Evolutionary conservation across 2,329 filamentous ascomycete genomes (phyloP).

Genomic region (Bipolaris zeicola): DNA sequence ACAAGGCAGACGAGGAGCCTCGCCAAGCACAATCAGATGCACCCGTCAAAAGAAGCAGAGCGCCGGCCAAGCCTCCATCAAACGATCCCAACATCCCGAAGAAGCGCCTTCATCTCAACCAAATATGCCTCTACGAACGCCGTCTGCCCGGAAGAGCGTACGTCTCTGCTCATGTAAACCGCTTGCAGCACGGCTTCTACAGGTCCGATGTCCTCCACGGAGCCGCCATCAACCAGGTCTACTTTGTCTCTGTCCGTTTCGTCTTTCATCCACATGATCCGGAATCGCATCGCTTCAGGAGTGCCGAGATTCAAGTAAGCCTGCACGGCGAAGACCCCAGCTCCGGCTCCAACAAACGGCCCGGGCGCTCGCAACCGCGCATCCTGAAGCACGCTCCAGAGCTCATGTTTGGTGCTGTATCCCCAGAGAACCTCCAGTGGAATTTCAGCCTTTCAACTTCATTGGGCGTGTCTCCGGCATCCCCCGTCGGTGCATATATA

Average conservation of each 20-base stretch:
- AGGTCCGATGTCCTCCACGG: constrained; percentile 52
- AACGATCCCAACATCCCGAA: constrained; percentile 35
- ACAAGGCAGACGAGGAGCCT: constrained; percentile 1
- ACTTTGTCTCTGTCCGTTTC: constrained; percentile 57
- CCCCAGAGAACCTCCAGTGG: constrained; percentile 56
- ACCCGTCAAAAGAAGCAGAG: constrained; percentile 15
- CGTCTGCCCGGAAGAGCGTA: constrained; percentile 55
- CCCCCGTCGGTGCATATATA: constrained; percentile 50
- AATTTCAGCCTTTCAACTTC: constrained; percentile 55
- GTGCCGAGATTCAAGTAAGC: constrained; percentile 52
- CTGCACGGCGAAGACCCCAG: constrained; percentile 35
- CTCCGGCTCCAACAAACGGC: constrained; percentile 9
- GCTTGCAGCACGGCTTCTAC: constrained; percentile 58
- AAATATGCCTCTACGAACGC: constrained; percentile 57
- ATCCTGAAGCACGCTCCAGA: constrained; percentile 59
- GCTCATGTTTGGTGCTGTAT: constrained; percentile 55
- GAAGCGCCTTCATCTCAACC: constrained; percentile 36
- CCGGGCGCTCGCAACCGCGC: constrained; percentile 41
- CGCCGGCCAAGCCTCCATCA: constrained; percentile 12
- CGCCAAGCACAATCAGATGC: constrained; percentile 3
- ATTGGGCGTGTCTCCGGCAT: constrained; percentile 53
- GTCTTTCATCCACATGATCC: constrained; percentile 56
- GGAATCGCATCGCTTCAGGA: constrained; percentile 54
- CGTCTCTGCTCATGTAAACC: constrained; percentile 57
- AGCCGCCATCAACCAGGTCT: constrained; percentile 50